A percentile compares a stretch with the other conserved stretches of the same genome.
Conservation (phyloP, 2,329 filamentous ascomycete species). For the Coniosporium tulheliwenetii region DNA sequence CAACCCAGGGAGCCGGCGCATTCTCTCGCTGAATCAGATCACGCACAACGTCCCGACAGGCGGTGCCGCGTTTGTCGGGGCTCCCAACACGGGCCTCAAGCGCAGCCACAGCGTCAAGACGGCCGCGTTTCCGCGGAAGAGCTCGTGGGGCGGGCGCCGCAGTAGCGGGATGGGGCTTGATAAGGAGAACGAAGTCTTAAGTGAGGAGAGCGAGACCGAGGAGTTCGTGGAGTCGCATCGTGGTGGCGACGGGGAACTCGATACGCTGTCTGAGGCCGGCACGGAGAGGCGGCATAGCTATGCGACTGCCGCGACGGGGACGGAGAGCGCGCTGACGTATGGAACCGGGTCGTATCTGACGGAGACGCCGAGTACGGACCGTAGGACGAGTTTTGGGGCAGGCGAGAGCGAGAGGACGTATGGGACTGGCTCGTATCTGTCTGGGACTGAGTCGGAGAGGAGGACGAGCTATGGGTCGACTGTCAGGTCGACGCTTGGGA, state of each 20-base stretch:
- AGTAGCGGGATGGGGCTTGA: constrained; percentile 14
- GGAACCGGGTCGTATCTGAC: constrained; percentile 12
- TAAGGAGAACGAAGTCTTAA: constrained; percentile 32
- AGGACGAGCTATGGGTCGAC: constrained; percentile 27
- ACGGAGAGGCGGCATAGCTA: constrained; percentile 23
- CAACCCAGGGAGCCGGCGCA: constrained; percentile 44
- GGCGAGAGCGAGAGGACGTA: constrained; percentile 27
- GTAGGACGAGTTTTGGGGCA: constrained; percentile 23
- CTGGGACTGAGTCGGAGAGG: constrained; percentile 28
- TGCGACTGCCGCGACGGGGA: constrained; percentile 7
- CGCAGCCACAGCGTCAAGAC: constrained; percentile 22
- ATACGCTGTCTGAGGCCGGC: constrained; percentile 16
- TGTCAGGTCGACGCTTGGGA: constrained; percentile 17
- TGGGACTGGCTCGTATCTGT: constrained; percentile 33
- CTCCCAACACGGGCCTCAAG: constrained; percentile 11
- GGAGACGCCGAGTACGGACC: constrained; percentile 9
- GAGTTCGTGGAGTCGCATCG: constrained; percentile 4
- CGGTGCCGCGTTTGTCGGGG: constrained; percentile 17
- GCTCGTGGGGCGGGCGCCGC: constrained; percentile 14
- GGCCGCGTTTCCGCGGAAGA: constrained; percentile 12
- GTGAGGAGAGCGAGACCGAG: constrained; percentile 26
- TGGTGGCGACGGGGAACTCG: not conserved
- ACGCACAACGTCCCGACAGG: constrained; percentile 51
- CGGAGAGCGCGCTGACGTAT: constrained; percentile 9
- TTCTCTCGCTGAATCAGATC: constrained; percentile 83